Evolutionary conservation across 2,329 filamentous ascomycete species (phyloP), one percentile per base, ranked within the genome.

Genomic region (Polytolypa hystricis): DNA sequence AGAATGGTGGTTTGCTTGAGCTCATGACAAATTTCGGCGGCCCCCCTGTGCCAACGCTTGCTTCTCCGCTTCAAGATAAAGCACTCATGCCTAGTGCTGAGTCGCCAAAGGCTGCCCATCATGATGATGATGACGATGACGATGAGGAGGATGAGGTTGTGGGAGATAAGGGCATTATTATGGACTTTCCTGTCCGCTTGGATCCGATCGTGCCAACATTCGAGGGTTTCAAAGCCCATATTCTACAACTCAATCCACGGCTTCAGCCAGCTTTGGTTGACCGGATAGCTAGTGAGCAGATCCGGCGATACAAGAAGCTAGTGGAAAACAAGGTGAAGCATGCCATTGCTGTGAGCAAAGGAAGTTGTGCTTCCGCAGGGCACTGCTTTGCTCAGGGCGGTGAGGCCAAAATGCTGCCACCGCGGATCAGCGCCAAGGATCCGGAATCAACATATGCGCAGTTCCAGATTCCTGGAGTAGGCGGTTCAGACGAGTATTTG

Each of bases 211-310:
- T 77, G 7, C 82, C 86, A 1, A 86, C 76, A 12, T 62, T 79
- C 16, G 73, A 78, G 41, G 86, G 86, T 0, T 94, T 94, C 60
- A 77, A 76, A 46, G 69, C 74, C 16, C 81, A 93, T 51, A 73
- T 89, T 12, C 62, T 77, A 30, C 70, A 73, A 41, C 62, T 93
- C 29, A 93, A 93, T 50, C 84, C 84, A n/a, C 64, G 69, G 8
- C 65, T 93, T 39, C 65, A 66, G n/a, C 62, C 69, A 6, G 69
- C 77, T 56, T 67, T 95, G 44, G 73, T 89, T 10, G 81, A 91
- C 19, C 78, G 86, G 30, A 81, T 94, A 47, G 83, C 82, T 0
- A 74, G 84, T 45, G 85, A 93, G 51, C 84, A 94, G 55, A 66
- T 80, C 31, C 67, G 77, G 41, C 75, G 86, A 38, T 93, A 87